phyloP scores from a whole-genome alignment of 768 basidiomycete genomes.

The Tulasnella sp. region DNA sequence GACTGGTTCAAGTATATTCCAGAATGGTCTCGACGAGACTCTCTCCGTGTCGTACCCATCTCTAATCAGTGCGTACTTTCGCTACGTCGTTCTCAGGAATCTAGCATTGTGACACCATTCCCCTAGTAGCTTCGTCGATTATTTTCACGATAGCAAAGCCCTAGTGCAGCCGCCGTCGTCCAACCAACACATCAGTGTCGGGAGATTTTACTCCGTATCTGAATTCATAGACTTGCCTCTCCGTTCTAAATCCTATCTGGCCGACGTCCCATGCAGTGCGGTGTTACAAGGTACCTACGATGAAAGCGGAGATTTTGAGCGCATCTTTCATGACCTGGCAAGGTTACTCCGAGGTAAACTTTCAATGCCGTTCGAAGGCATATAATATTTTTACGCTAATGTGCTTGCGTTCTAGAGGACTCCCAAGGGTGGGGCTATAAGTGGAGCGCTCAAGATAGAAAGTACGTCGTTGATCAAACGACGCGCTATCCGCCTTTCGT shows the following conservation, averaged over 20 bases:
- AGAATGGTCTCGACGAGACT: constrained; percentile 4
- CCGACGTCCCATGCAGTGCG: background rate
- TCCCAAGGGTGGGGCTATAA: too few species aligned
- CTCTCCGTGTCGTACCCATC: constrained; percentile 13
- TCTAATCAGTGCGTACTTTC: constrained; percentile 15
- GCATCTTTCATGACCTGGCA: background rate
- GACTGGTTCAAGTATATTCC: background rate
- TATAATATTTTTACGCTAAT: too few species aligned
- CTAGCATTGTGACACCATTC: background rate
- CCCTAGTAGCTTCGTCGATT: background rate
- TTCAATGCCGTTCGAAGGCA: too few species aligned
- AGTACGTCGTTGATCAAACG: too few species aligned
- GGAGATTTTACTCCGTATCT: background rate
- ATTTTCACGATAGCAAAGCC: background rate
- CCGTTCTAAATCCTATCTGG: background rate
- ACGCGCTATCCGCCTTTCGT: too few species aligned
- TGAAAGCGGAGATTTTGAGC: background rate
- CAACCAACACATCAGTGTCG: constrained; percentile 2
- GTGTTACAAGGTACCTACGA: background rate
- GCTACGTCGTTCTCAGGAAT: background rate
- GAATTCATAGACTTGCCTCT: background rate
- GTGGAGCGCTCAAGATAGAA: too few species aligned
- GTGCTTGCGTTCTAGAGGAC: too few species aligned
- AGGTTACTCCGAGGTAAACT: background rate
- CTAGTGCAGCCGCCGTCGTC: background rate